Base-by-base conservation (phyloP, 768 basidiomycete genomes). In the Panaeolus cyanescens region DNA sequence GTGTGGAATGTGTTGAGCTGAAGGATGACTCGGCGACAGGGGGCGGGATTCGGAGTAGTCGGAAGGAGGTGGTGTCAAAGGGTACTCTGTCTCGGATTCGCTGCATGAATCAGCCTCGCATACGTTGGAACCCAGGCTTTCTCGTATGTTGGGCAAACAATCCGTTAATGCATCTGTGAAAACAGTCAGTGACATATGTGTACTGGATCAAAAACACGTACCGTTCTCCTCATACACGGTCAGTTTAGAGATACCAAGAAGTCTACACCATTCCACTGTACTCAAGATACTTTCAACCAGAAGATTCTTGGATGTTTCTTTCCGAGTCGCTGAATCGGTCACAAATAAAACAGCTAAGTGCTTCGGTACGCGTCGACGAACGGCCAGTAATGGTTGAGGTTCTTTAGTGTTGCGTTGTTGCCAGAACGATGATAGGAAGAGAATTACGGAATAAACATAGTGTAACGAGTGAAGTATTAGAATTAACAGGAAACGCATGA, bases 1-100 rank as follows among this genome's bases (percentile, higher is more conserved):
- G 17, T 65, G 54, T 31, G 70, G 65, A 5, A 69, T 62, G 53
- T 59, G 19, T 62, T 53, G 65, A 17, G 64, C 58, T 59, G 32
- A 30, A 59, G 19, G 60, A 31, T 69, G 62, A 56, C 75, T 79
- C 9, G 89, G 88, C 2, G 88, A 88, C 25, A 86, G 74, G 30
- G 87, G 79, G 59, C 86, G 79, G 10, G 90, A 90, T 25, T 83
- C 84, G 25, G 89, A 85, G 67, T 81, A 82, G 70, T 91, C 91
- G 7, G 91, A 93, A 17, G 83, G 76, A 3, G 91, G 92, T n/a
- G 91, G 92, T 0, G 91, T 93, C 42, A 85, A 77, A 37, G 91
- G 92, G 71, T 87, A 92, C 67, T 86, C 83, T 3, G 83, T 72
- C 59, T 90, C 89, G 19, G 85, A 83, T 59, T 82, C 83, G 58